These are phyloP conservation scores for Panicum virgatum DNA, from an alignment of 202 grass and related monocot genomes.

Conservation along the genomic window DNA sequence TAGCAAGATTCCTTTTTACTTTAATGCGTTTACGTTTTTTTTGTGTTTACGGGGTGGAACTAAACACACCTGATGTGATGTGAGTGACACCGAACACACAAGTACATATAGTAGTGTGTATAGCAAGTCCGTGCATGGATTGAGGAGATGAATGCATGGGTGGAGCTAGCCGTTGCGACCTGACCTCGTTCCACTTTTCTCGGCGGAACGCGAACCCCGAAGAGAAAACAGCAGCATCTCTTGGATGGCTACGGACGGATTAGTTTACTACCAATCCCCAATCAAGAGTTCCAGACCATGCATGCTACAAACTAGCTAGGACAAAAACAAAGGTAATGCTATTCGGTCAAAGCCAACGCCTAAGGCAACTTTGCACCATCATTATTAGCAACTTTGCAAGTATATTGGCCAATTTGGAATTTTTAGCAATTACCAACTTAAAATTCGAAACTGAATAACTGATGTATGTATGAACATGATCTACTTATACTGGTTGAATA, in stretches of 20 bases:
- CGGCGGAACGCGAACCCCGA: slow-evolving; percentile 36
- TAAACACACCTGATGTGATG: too few relatives aligned
- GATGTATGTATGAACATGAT: too few relatives aligned
- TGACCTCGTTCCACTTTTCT: slow-evolving; percentile 44
- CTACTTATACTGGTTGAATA: too few relatives aligned
- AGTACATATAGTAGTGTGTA: not conserved
- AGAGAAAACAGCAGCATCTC: slow-evolving; percentile 11
- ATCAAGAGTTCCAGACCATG: not conserved
- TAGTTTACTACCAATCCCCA: not conserved
- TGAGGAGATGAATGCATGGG: not conserved
- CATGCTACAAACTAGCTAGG: too few relatives aligned
- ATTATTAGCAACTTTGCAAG: not conserved
- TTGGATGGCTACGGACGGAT: not conserved
- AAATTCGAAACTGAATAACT: too few relatives aligned
- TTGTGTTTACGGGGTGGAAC: too few relatives aligned
- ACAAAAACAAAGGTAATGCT: not conserved
- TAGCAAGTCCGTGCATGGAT: not conserved
- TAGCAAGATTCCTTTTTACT: too few relatives aligned
- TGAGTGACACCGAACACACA: slow-evolving; percentile 8
- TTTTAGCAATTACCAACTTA: not conserved
- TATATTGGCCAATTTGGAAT: not conserved
- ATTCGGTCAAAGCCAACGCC: not conserved
- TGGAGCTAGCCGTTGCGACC: slow-evolving; percentile 50
- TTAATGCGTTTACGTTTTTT: too few relatives aligned
- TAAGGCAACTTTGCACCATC: not conserved